Base-by-base conservation (phyloP, 441 rosid genomes). In the Pelargonium cotyledonis region DNA sequence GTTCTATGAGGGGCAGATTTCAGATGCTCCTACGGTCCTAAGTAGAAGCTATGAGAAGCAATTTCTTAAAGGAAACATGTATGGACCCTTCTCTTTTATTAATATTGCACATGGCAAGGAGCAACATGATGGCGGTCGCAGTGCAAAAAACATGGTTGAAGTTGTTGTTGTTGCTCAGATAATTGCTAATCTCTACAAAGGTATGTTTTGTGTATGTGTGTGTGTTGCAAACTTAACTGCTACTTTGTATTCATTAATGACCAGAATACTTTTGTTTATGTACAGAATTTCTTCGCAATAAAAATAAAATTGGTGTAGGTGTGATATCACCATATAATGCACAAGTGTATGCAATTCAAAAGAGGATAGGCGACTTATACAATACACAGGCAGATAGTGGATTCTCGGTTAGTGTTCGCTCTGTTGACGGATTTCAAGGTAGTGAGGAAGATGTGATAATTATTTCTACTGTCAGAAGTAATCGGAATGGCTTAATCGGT, bases 401-500 rank as follows among this genome's bases (percentile, higher is more conserved):
- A 1, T 77, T 84, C 38, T 8, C 21, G 0, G 78, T 84, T 19
- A 72, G 60, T 26, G 80, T 84, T 49, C 40, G 65, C 31, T 67
- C 80, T 3, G 51, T 84, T 18, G 84, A 80, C 40, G 83, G 80
- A 0, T 80, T 84, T 67, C 83, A 77, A 26, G 88, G 85, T 0
- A 69, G 76, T 1, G 85, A 84, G 68, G 80, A 76, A 69, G 85
- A 84, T 63, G 60, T 84, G 1, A 75, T 81, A 35, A 71, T 84
- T 0, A 9, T 84, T 0, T 80, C 84, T 2, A 80, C 81, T 1
- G 83, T 80, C 0, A 78, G 81, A 70, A 76, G 76, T 4, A 75
- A 80, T 26, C 10, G 1, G 3, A 10, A 40, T 0, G 76, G 75
- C 60, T 67, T 60, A 0, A 65, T 79, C 47, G 78, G 76, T 18